phyloP scores from a whole-genome alignment of 352 stramenopile species.

The Phytopythium delawarense region DNA sequence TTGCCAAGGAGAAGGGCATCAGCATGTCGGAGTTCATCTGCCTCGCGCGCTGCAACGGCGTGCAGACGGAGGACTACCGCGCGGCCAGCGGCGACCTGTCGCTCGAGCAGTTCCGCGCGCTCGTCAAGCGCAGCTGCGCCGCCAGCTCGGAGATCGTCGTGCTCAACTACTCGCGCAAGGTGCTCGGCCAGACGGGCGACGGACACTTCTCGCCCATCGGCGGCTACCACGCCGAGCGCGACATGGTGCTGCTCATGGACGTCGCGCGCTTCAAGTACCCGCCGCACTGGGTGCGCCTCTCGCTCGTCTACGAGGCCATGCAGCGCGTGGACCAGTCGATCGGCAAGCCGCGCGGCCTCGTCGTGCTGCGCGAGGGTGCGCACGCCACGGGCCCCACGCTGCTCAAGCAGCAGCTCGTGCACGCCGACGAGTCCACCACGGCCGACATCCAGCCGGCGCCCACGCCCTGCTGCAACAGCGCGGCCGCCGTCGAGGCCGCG shows the following conservation, averaged over 20 bases:
- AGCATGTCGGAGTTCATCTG: constrained; percentile 68
- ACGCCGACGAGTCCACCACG: constrained; percentile 21
- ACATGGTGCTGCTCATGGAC: constrained; percentile 96
- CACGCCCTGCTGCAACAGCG: constrained; percentile 29
- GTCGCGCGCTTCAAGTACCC: constrained; percentile 96
- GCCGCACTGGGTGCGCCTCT: constrained; percentile 78
- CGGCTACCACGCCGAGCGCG: constrained; percentile 88
- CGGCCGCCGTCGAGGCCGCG: constrained; percentile 18
- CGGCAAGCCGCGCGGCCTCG: constrained; percentile 32
- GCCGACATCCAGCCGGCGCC: constrained; percentile 11
- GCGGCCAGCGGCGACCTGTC: constrained; percentile 44
- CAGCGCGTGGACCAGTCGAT: constrained; percentile 43
- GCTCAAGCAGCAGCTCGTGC: constrained; percentile 42
- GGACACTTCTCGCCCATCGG: constrained; percentile 97
- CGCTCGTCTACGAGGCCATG: constrained; percentile 47
- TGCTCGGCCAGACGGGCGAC: constrained; percentile 91
- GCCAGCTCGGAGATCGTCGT: constrained; percentile 86
- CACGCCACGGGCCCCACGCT: constrained; percentile 37
- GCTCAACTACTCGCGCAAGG: constrained; percentile 90
- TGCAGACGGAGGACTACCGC: constrained; percentile 29
- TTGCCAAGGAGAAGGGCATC: constrained; percentile 72
- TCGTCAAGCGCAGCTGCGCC: constrained; percentile 73
- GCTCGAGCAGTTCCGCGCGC: constrained; percentile 43
- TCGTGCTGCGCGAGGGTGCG: constrained; percentile 36
- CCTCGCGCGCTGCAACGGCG: constrained; percentile 58